phyloP scores from a whole-genome alignment of 257 asterid genomes.

The Verbena officinalis region DNA sequence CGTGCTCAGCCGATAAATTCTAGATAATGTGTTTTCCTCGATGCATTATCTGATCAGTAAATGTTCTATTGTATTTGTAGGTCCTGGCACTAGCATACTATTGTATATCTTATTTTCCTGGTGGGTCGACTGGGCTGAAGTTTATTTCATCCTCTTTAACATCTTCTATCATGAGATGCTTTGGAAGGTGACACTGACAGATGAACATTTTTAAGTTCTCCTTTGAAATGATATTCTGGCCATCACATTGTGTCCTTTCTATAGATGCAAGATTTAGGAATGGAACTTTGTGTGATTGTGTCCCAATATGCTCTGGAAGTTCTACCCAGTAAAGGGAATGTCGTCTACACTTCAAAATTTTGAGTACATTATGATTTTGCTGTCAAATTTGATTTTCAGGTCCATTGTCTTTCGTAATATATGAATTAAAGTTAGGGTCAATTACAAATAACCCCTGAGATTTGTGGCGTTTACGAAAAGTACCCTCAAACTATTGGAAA shows the following conservation, averaged over 20 bases:
- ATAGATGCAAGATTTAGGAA: not conserved
- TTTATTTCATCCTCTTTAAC: conserved; percentile 78
- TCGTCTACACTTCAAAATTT: not conserved
- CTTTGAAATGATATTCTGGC: not conserved
- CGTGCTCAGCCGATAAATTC: not conserved
- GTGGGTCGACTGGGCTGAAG: conserved; percentile 92
- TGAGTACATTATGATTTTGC: not conserved
- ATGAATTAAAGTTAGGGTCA: too few relatives aligned
- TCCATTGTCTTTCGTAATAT: not conserved
- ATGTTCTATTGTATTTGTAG: conserved; percentile 43
- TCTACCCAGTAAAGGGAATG: not conserved
- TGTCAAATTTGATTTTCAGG: conserved; percentile 1
- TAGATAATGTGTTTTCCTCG: not conserved
- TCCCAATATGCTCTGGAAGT: conserved; percentile 1
- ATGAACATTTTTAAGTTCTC: conserved; percentile 3
- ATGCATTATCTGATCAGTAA: conserved; percentile 17
- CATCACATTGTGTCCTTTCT: not conserved
- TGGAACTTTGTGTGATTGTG: not conserved
- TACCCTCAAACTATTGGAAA: too few relatives aligned
- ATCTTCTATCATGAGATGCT: conserved; percentile 65
- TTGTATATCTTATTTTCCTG: conserved; percentile 90
- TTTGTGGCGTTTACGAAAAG: too few relatives aligned
- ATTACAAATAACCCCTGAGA: too few relatives aligned
- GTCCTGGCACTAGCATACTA: conserved; percentile 86
- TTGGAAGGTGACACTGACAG: conserved; percentile 63